These are phyloP conservation scores for Botrytis sinoallii DNA, from an alignment of 2,329 filamentous ascomycete genomes.

Conservation along the genomic window DNA sequence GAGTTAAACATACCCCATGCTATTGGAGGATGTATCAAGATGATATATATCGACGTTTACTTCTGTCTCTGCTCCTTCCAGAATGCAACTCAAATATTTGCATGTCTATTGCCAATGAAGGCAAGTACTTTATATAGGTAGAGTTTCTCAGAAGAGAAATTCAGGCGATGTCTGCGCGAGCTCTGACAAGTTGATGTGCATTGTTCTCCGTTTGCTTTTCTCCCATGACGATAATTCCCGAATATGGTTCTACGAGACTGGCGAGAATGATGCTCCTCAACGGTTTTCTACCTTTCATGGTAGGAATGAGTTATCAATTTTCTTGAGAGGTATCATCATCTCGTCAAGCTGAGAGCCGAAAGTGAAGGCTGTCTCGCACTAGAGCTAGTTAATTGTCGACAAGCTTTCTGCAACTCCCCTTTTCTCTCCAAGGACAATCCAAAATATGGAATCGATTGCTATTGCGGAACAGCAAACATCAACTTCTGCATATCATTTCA, in stretches of 20 bases:
- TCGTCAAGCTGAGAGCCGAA: not conserved
- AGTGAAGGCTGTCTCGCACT: not conserved
- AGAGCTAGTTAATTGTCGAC: not conserved
- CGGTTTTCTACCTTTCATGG: not conserved
- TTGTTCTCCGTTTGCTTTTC: constrained; percentile 20
- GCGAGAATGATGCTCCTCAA: not conserved
- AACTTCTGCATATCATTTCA: no score
- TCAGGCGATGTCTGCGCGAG: no score
- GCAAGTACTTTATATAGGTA: not conserved
- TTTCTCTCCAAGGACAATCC: no score
- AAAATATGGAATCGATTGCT: no score
- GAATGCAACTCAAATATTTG: not conserved
- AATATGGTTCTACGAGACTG: not conserved
- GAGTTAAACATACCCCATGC: not conserved
- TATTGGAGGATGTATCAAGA: not conserved
- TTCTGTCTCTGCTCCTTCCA: no score
- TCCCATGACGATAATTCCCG: not conserved
- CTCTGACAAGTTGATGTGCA: not conserved
- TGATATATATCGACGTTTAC: not conserved
- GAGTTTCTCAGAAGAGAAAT: not conserved
- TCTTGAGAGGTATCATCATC: not conserved
- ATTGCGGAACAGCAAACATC: no score
- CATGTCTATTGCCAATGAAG: not conserved
- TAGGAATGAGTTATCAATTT: not conserved
- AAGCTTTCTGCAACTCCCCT: not conserved